Evolutionary conservation across 2,329 filamentous ascomycete genomes (phyloP).

Genomic region (Scedosporium dehoogii): DNA sequence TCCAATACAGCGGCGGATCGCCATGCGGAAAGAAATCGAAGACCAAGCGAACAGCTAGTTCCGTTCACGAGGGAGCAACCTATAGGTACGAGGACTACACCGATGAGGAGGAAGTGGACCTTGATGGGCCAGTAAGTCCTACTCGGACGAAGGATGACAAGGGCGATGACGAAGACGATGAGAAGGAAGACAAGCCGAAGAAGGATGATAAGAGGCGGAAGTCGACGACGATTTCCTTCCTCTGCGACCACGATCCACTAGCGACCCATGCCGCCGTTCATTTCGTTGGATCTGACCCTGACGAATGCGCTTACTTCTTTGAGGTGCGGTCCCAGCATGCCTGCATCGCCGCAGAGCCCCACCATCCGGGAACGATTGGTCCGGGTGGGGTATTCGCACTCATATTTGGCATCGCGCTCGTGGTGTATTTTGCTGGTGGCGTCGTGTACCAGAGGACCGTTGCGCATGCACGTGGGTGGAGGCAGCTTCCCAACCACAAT

Average conservation of each 20-base stretch:
- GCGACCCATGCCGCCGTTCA: slow-evolving; percentile 60
- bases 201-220: slow-evolving; percentile 42
- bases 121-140: slow-evolving; percentile 17
- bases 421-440: slow-evolving; percentile 85
- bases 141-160: slow-evolving; percentile 19
- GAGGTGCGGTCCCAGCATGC: slow-evolving; percentile 80
- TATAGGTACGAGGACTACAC: slow-evolving; percentile 16
- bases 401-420: slow-evolving; percentile 64
- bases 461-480: slow-evolving; percentile 88
- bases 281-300: slow-evolving; percentile 74
- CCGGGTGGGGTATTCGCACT: slow-evolving; percentile 76
- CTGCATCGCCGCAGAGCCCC: slow-evolving; percentile 58
- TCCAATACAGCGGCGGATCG: slow-evolving; percentile 70
- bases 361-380: slow-evolving; percentile 62
- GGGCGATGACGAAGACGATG: slow-evolving; percentile 11
- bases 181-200: slow-evolving; percentile 27
- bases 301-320: slow-evolving; percentile 94
- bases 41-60: slow-evolving; percentile 20
- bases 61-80: slow-evolving; percentile 16
- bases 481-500: slow-evolving; percentile 87
- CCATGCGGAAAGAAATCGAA: slow-evolving; percentile 50
- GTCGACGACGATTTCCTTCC: slow-evolving; percentile 82
- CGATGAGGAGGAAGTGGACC: slow-evolving; percentile 25
- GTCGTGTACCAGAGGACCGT: slow-evolving; percentile 94
- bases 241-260: slow-evolving; percentile 77